phyloP scores from a whole-genome alignment of 179 eudicot species.

The Beta corolliflora region DNA sequence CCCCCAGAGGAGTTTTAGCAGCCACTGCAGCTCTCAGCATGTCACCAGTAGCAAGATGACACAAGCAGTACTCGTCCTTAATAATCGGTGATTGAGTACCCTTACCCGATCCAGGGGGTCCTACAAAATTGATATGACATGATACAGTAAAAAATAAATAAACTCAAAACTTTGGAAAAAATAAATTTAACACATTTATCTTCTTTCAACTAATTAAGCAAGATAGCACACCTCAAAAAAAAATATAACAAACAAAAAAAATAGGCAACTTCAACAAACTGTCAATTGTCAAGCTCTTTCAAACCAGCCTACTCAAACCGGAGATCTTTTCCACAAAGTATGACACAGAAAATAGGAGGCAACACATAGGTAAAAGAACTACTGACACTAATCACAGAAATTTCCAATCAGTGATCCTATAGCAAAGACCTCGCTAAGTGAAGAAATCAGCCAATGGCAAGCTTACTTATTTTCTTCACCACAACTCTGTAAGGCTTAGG shows the following conservation, averaged over 20 bases:
- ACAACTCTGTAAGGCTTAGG: not conserved
- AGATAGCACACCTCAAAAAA: not conserved
- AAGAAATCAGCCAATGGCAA: not conserved
- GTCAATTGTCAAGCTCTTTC: not conserved
- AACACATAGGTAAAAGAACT: not conserved
- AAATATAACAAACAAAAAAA: no score
- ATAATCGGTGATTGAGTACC: slow-evolving; percentile 95
- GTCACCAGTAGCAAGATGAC: slow-evolving; percentile 98
- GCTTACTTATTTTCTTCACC: not conserved
- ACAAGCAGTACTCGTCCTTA: slow-evolving; percentile 94
- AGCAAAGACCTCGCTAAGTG: not conserved
- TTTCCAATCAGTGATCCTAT: not conserved
- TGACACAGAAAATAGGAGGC: not conserved
- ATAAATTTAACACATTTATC: not conserved
- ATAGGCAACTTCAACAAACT: not conserved
- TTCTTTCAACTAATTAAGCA: not conserved
- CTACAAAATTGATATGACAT: slow-evolving; percentile 34
- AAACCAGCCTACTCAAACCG: not conserved
- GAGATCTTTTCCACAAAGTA: slow-evolving; percentile 5
- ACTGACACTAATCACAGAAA: not conserved
- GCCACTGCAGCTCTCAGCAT: slow-evolving; percentile 99
- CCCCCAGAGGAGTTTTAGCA: slow-evolving; percentile 90
- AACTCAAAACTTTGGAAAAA: not conserved
- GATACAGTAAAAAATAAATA: not conserved
- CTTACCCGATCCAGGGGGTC: slow-evolving; percentile 99